Evolutionary conservation across 306 rosid genomes (phyloP), one percentile per base, ranked within the genome.

Genomic region (Sphenostylis stenocarpa): DNA sequence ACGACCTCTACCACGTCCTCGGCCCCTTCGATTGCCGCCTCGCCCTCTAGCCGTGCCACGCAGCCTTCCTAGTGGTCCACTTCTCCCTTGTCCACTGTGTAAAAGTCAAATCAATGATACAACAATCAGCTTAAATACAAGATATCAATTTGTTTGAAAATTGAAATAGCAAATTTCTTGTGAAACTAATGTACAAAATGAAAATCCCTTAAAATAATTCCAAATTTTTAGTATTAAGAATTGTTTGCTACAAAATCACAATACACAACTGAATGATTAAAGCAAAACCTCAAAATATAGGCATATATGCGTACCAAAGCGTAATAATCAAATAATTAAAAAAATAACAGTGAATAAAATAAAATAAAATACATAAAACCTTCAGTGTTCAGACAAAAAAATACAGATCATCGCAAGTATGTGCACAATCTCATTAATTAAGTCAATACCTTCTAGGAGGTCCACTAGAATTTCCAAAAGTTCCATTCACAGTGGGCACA

Each of bases 1-100:
- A 73, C 86, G 89, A 43, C 69, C 81, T 73, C 84, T 81, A 29
- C 98, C 97, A 56, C 94, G 91, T 45, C 93, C 96, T 15, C 89
- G 78, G 31, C 84, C 84, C 52, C 84, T 51, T 48, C 21, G 70
- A 49, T 28, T 28, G 70, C 84, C 77, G 33, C 75, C 85, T 39
- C 85, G 77, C 73, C 84, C 67, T 23, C 92, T 49, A 7, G 21
- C 4, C 1, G 23, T 24, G 2, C 56, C 84, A 17, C 96, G 92
- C 4, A 65, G 83, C 74, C 91, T 86, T 73, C 86, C 86, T 0
- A 84, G 71, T 20, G 85, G 78, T 79, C 91, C 89, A 62, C 91
- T 88, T 84, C 91, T 77, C 63, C 85, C 93, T 67, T 81, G 96
- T 64, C 87, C 93, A 74, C 97, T 90, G 92, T 7, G 17, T 17